Evolutionary conservation across 345 rosid species (phyloP), one percentile per base, ranked within the genome.

Genomic region (Isatis tinctoria): DNA sequence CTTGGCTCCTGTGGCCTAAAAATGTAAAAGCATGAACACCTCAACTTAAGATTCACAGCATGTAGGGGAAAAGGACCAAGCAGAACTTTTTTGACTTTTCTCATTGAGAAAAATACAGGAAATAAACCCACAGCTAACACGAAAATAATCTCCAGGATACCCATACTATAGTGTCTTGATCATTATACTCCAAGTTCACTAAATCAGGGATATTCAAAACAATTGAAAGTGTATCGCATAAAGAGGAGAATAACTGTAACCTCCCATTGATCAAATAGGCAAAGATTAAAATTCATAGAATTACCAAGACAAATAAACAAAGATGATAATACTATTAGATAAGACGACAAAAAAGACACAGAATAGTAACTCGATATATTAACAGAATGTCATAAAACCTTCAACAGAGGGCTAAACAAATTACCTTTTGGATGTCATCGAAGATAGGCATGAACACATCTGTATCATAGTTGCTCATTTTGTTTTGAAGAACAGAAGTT

Each of bases 401-500:
- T 13, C 32, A 40, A 41, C n/a, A 22, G 2, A 53, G 35, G 26
- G 41, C 63, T 63, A 5, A 10, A 41, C 5, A 74, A 10, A 32
- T 60, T 79, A 86, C 97, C 90, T 83, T 79, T 53, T 81, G 91
- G 78, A 92, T 90, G 44, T 87, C 91, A 67, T 87, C 87, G 73
- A 92, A 92, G 43, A 92, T 86, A 60, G 95, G 98, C 76, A 86
- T 1, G 81, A 90, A 92, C 41, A 90, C 88, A 78, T 92, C 92
- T 60, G 96, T 92, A 69, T 90, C 98, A 69, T 90, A 92, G 77
- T 88, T 92, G 91, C 96, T 92, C 95, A 90, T 90, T 84, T 84
- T 88, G 72, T 87, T 85, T 77, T 90, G 98, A 32, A 92, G 90
- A 60, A 90, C 76, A 26, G 91, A 88, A 73, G 94, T 86, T 79